phyloP scores from a whole-genome alignment of 2,329 filamentous ascomycete species.

The Calonectria pteridis region DNA sequence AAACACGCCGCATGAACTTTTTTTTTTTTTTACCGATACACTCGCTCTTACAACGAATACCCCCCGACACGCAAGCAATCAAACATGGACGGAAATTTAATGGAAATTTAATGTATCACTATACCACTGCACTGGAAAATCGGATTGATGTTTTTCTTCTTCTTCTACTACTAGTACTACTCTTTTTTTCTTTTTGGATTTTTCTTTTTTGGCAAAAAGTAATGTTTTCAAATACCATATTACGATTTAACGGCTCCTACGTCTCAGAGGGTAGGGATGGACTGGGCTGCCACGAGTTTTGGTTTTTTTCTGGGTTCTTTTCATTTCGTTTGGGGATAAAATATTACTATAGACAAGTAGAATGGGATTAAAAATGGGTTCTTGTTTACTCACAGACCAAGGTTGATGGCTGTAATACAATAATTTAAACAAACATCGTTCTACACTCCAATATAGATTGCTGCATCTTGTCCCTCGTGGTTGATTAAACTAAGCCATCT shows the following conservation, averaged over 20 bases:
- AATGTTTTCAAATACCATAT: constrained; percentile 2
- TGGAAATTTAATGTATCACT: background rate
- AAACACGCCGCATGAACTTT: background rate
- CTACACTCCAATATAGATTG: background rate
- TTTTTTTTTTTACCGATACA: background rate
- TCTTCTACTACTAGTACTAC: background rate
- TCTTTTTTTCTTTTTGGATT: background rate
- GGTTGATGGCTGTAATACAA: constrained; percentile 1
- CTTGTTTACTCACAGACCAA: background rate
- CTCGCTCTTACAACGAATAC: background rate
- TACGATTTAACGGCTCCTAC: background rate
- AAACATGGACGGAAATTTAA: constrained; percentile 2
- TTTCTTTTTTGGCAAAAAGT: background rate
- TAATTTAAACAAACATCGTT: background rate
- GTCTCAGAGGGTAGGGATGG: background rate
- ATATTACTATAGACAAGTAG: background rate
- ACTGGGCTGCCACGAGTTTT: background rate
- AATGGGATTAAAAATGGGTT: background rate
- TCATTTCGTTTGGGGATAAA: background rate
- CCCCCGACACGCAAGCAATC: background rate
- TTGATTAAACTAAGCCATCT: background rate
- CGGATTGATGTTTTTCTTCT: background rate
- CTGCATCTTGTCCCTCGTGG: background rate
- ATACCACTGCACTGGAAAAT: background rate
- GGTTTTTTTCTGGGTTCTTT: background rate